Evolutionary conservation across 2,329 filamentous ascomycete genomes (phyloP), one percentile per base, ranked within the genome.

Genomic region (Tympanopsis confertula): DNA sequence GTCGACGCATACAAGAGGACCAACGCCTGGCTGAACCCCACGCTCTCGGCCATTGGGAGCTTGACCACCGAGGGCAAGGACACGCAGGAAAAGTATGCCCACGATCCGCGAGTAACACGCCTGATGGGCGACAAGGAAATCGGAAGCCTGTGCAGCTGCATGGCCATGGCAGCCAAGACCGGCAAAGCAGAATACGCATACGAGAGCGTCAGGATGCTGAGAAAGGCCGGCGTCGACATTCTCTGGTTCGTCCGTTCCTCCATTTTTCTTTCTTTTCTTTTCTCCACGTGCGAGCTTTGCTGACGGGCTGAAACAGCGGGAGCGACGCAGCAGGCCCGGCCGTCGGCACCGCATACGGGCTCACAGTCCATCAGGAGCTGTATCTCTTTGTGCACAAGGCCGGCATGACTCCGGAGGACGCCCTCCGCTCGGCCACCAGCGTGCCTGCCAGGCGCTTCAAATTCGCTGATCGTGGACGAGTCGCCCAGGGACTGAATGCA

Each of bases 21-120:
- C 19, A 44, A 46, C 29, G 38, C 48, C 36, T 37, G 38, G 24
- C 50, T 45, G 20, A 51, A 48, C 22, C 49, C 48, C 5, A 52
- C 49, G 5, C 39, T 53, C 3, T 42, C 40, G 1, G 35, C 41
- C 5, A 38, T 50, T 5, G 49, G 40, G 10, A 50, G 45, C 14
- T 37, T 50, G n/a, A 51, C 48, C 3, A 42, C 39, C 10, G 44
- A 52, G 32, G 50, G 48, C 4, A 36, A 43, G 30, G 38, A 45
- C 5, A 39, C 44, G 15, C 46, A 44, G 29, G 36, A 45, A 32
- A 36, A 4, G 13, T 51, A 45, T 2, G 44, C 45, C 7, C 38
- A 46, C 22, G 48, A 51, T n/a, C 22, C 22, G 22, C 40, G 42
- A 20, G 44, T 37, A 5, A n/a, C 35, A 17, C 39, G 39, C 18